These are phyloP conservation scores for Arachnopeziza araneosa DNA, from an alignment of 2,329 filamentous ascomycete species.

Conservation along the genomic window DNA sequence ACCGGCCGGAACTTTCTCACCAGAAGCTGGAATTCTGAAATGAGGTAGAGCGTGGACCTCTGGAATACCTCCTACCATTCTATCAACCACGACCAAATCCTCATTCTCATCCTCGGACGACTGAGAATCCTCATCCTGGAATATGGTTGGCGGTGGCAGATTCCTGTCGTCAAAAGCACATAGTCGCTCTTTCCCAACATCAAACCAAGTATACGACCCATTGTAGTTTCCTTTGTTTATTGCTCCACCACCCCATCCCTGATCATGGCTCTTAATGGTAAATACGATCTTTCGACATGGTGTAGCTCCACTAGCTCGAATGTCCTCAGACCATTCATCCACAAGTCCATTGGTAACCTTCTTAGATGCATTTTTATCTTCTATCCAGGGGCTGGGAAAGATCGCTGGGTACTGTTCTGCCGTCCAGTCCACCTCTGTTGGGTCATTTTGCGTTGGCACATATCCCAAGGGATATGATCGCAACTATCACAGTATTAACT, in stretches of 20 bases:
- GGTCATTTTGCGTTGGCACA: constrained; percentile 1
- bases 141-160: neutral
- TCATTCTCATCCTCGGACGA: neutral
- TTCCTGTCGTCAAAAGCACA: constrained; percentile 33
- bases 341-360: constrained; percentile 19
- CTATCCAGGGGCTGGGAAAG: constrained; percentile 13
- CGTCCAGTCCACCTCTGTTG: constrained; percentile 7
- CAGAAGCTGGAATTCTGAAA: neutral
- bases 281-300: constrained; percentile 59
- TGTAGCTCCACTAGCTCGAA: constrained; percentile 26
- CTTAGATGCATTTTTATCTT: constrained; percentile 1
- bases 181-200: constrained; percentile 53
- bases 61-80: neutral
- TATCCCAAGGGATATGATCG: constrained; percentile 28
- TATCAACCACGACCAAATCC: neutral
- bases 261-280: constrained; percentile 50
- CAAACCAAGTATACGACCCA: constrained; percentile 57
- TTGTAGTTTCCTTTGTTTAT: constrained; percentile 36
- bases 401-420: constrained; percentile 5
- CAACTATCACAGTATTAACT: constrained; percentile 17
- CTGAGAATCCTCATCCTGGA: no score
- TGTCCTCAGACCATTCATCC: constrained; percentile 14
- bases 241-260: constrained; percentile 46
- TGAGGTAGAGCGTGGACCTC: neutral
- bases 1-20: neutral